A percentile compares a stretch with the other conserved stretches of the same genome.
phyloP scores from a whole-genome alignment of 306 rosid genomes.

The Citrullus amarus region DNA sequence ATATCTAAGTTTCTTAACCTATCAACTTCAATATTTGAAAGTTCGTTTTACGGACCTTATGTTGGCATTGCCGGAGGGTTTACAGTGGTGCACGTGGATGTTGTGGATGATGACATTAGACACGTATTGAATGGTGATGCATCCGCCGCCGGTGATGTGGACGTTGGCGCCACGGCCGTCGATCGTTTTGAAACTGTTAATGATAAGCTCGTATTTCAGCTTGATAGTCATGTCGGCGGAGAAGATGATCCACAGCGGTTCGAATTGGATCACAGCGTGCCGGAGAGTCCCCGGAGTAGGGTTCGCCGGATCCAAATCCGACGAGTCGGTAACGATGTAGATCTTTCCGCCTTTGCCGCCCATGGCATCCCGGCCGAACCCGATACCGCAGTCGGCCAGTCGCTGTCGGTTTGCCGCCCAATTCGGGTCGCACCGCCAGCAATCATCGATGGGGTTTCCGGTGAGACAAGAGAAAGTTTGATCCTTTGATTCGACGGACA shows the following conservation, averaged over 20 bases:
- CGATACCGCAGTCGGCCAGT: constrained; percentile 58
- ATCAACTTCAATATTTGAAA: neutral
- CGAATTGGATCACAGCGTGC: constrained; percentile 61
- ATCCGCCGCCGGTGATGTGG: constrained; percentile 49
- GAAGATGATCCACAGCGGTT: constrained; percentile 59
- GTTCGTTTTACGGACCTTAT: constrained; percentile 15
- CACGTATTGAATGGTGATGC: constrained; percentile 51
- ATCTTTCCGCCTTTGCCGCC: constrained; percentile 68
- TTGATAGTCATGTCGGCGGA: constrained; percentile 38
- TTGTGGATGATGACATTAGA: constrained; percentile 56
- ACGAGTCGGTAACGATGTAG: constrained; percentile 60
- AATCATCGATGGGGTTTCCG: constrained; percentile 64
- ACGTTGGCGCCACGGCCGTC: constrained; percentile 63
- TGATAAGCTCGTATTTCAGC: constrained; percentile 47
- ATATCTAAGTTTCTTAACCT: neutral
- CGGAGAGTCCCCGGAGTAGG: constrained; percentile 64
- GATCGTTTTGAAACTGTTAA: constrained; percentile 55
- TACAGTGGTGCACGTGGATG: constrained; percentile 53
- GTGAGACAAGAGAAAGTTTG: constrained; percentile 27
- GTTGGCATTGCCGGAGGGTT: constrained; percentile 46
- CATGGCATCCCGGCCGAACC: constrained; percentile 46
- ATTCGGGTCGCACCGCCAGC: constrained; percentile 61
- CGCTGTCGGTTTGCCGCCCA: constrained; percentile 44
- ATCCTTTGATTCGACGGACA: constrained; percentile 18
- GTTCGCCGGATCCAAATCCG: constrained; percentile 40